Conservation (phyloP, 2,329 filamentous ascomycete genomes). For the Fusarium sacchari region DNA sequence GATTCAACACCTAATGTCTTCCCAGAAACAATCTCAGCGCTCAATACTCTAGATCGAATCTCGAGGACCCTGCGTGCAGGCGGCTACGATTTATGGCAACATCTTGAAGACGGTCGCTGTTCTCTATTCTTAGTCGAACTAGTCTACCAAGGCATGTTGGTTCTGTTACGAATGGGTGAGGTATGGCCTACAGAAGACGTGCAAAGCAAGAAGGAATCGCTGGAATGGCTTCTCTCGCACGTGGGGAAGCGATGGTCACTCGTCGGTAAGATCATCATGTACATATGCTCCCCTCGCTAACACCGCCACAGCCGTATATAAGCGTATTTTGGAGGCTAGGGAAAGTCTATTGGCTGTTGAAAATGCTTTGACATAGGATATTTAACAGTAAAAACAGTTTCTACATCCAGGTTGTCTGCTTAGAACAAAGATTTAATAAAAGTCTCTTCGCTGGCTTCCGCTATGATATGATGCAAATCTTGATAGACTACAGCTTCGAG, state of each 20-base stretch:
- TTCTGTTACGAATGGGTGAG: accelerated
- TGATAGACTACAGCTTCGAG: background rate
- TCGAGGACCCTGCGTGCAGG: background rate
- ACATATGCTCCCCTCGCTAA: accelerated
- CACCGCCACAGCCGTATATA: background rate
- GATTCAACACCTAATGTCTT: background rate
- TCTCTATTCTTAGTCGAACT: background rate
- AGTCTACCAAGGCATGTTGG: background rate
- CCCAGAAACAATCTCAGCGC: background rate
- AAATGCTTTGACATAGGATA: background rate
- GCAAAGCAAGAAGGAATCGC: background rate
- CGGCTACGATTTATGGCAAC: background rate
- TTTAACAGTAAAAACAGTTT: accelerated
- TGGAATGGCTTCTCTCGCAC: background rate
- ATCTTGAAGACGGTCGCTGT: background rate
- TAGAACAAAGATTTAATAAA: background rate
- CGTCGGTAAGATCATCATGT: background rate
- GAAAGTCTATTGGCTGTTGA: background rate
- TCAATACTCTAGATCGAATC: background rate
- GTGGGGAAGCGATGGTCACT: background rate
- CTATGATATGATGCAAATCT: background rate
- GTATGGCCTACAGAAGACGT: background rate
- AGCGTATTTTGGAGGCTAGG: background rate
- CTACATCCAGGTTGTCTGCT: accelerated
- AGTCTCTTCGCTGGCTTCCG: background rate